Conservation (phyloP, 768 basidiomycete species). For the Tylopilus intermedius region DNA sequence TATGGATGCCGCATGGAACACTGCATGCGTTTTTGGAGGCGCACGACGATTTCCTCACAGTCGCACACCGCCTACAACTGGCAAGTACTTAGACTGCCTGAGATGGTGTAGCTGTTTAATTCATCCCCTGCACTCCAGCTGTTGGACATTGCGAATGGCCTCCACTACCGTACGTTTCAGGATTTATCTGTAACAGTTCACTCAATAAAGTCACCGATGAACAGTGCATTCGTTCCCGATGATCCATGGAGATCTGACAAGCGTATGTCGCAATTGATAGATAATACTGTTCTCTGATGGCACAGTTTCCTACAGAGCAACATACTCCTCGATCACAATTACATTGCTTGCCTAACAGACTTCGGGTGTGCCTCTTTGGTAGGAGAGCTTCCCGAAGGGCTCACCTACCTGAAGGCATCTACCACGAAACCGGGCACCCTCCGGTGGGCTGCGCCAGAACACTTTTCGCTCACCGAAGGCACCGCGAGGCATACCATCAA, state of each 20-base stretch:
- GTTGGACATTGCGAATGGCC: not conserved
- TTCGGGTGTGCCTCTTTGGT: slow-evolving; percentile 10
- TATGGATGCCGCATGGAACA: slow-evolving; percentile 9
- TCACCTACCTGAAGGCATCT: not conserved
- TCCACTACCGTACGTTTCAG: slow-evolving; percentile 2
- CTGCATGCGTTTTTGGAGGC: slow-evolving; percentile 1
- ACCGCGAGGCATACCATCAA: not conserved
- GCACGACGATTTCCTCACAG: not conserved
- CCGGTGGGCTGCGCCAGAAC: slow-evolving; percentile 8
- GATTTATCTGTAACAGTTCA: not conserved
- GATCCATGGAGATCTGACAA: slow-evolving; percentile 6
- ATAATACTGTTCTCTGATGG: too few relatives aligned
- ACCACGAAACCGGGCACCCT: slow-evolving; percentile 3
- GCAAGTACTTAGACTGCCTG: not conserved
- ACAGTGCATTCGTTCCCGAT: slow-evolving; percentile 11
- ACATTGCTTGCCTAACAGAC: slow-evolving; percentile 5
- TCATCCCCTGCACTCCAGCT: too few relatives aligned
- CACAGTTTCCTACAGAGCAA: slow-evolving; percentile 1
- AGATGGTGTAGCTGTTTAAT: not conserved
- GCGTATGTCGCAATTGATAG: not conserved
- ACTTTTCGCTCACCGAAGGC: not conserved
- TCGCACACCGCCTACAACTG: slow-evolving; percentile 4
- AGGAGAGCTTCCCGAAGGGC: slow-evolving; percentile 2
- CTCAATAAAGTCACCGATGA: not conserved
- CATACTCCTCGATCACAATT: slow-evolving; percentile 9